Evolutionary conservation across 2,329 filamentous ascomycete species (phyloP).

Genomic region (Pseudogymnoascus sp.): DNA sequence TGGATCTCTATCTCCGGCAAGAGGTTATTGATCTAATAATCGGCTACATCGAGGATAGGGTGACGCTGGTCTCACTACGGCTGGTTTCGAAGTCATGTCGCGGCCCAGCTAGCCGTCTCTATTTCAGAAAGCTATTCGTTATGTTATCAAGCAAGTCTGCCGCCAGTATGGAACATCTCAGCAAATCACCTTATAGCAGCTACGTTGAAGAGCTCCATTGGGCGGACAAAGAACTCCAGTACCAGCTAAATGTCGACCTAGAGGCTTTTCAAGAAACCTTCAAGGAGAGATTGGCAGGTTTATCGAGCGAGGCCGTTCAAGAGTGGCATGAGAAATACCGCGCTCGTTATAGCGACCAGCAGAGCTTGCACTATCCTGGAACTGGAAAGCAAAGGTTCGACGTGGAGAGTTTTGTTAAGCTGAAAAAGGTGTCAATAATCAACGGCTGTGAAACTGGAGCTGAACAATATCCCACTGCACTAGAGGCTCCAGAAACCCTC

Average conservation of each 20-base stretch:
- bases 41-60: not conserved
- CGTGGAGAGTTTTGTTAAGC: not conserved
- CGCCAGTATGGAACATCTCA: not conserved
- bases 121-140: not conserved
- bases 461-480: not conserved
- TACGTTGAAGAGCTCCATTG: not conserved
- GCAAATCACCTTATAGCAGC: not conserved
- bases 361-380: not conserved
- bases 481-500: not conserved
- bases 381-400: not conserved
- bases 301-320: not conserved
- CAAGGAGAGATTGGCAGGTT: not conserved
- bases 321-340: not conserved
- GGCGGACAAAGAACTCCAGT: not conserved
- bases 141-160: not conserved
- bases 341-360: not conserved
- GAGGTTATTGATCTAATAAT: not conserved
- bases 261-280: not conserved
- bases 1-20: not conserved
- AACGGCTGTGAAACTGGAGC: not conserved
- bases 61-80: not conserved
- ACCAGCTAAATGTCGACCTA: not conserved
- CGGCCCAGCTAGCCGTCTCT: not conserved
- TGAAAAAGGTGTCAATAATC: not conserved
- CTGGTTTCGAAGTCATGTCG: not conserved